Evolutionary conservation across 2,329 filamentous ascomycete genomes (phyloP), one percentile per base, ranked within the genome.

Genomic region (Sarocladium kiliense): DNA sequence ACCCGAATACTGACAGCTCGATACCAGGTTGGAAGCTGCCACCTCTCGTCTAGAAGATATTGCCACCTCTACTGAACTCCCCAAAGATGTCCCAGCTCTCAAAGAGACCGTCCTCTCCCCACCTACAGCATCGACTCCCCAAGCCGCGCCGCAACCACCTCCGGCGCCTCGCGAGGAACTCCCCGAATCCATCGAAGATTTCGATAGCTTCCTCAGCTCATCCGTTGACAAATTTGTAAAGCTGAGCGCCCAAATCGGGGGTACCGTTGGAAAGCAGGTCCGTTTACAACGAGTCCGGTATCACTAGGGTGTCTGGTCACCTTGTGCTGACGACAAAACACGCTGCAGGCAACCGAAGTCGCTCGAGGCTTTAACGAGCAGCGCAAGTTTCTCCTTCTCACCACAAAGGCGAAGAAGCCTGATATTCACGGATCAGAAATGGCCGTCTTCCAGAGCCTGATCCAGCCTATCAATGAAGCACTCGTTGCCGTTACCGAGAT

Each of bases 41-140:
- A 99, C 94, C 54, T 94, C 91, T 60, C 87, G 94, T 57, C 84
- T 99, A 56, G 94, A 99, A 77, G 94, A 99, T 71, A 96, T 99
- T 66, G 93, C 94, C 45, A 85, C 89, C 61, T 87, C 90, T 16
- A 84, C 81, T 55, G 86, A 88, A 62, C 71, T 80, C 2, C 78
- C 79, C 55, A 79, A 74, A 65, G 77, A 75, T 59, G 74, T 74
- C 39, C 71, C 79, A 59, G 70, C 74, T 27, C 71, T 77, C 34
- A 71, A 73, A 49, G 70, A 72, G 56, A 62, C 72, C 54, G 64
- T 71, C 9, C 64, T 71, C 12, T 68, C 68, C 14, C 59, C 64
- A 3, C 60, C 64, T 9, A 63, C 62, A 25, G 62, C 63, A 44
- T 61, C 69, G 16, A 62, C 71, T 5, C 71, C 65, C 41, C 65